Conservation (phyloP, 2,329 filamentous ascomycete genomes). For the Aspergillus felis region DNA sequence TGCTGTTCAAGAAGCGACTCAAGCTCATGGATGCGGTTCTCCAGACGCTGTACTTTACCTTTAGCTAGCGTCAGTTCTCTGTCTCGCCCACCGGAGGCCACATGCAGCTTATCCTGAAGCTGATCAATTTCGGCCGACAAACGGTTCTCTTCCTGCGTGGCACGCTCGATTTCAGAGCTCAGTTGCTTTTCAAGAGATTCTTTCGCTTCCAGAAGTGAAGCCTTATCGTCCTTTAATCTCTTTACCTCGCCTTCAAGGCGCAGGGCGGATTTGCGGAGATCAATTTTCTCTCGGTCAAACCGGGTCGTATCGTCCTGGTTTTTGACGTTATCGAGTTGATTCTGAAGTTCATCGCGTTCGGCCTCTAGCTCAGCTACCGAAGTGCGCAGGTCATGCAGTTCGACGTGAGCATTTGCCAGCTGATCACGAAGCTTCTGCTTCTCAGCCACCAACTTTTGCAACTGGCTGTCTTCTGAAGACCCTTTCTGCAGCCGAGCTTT, state of each 20-base stretch:
- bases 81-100: conserved; percentile 39
- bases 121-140: conserved; percentile 47
- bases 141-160: conserved; percentile 62
- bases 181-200: conserved; percentile 60
- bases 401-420: conserved; percentile 55
- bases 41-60: conserved; percentile 62
- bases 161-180: conserved; percentile 63
- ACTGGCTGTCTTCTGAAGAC: conserved; percentile 56
- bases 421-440: conserved; percentile 63
- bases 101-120: conserved; percentile 50
- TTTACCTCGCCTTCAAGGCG: conserved; percentile 66
- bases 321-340: conserved; percentile 54
- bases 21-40: conserved; percentile 50
- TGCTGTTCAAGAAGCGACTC: conserved; percentile 54
- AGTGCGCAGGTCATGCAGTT: conserved; percentile 57
- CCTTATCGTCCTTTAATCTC: conserved; percentile 62
- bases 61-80: conserved; percentile 52
- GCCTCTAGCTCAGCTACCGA: conserved; percentile 57
- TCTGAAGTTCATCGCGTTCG: conserved; percentile 64
- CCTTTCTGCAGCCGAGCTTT: conserved; percentile 55
- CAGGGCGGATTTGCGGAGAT: conserved; percentile 63
- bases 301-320: conserved; percentile 57
- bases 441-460: conserved; percentile 56
- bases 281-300: conserved; percentile 65
- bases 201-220: conserved; percentile 53